Evolutionary conservation across 305 asterid species (phyloP), one percentile per base, ranked within the genome.

Genomic region (Fraxinus greggii): DNA sequence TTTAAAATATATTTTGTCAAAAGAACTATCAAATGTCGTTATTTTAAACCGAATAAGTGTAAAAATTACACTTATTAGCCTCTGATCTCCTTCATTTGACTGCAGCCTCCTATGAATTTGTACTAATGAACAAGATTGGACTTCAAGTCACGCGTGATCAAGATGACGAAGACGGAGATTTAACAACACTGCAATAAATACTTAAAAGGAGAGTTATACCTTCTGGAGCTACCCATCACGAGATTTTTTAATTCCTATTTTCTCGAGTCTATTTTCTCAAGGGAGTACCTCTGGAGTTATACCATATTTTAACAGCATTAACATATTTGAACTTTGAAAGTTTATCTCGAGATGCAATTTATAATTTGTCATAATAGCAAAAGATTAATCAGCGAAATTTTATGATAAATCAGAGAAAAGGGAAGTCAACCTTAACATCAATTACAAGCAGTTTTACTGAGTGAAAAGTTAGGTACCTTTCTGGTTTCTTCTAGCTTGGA

Each of bases 101-200:
- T 85, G 90, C 90, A 89, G 92, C 90, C 91, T 84, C 90, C 91
- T 59, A 77, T 84, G 85, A 85, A 82, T 79, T 82, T 88, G 84
- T 86, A 88, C 73, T 89, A 91, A 72, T 51, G 78, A 70, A 28
- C 75, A 77, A 69, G 81, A 67, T 7, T 28, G 78, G 78, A 76
- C 63, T 67, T 73, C 19, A 17, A 63, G 70, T 15, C 12, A 77
- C 45, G 51, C 26, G 80, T 19, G 56, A 21, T 29, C 78, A 80
- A 67, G 83, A 51, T 35, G 48, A 67, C 9, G 72, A 15, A 59
- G 48, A 80, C 17, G 26, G 31, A 70, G 82, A 56, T 80, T 33
- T 38, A 70, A 70, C 31, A 70, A 70, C 31, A 70, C 42, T 13
- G 5, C 36, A 81, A 67, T 23, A 84, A 33, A 81, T 17, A 21